Base-by-base conservation (phyloP, 768 basidiomycete species). In the Lentinula sp. region DNA sequence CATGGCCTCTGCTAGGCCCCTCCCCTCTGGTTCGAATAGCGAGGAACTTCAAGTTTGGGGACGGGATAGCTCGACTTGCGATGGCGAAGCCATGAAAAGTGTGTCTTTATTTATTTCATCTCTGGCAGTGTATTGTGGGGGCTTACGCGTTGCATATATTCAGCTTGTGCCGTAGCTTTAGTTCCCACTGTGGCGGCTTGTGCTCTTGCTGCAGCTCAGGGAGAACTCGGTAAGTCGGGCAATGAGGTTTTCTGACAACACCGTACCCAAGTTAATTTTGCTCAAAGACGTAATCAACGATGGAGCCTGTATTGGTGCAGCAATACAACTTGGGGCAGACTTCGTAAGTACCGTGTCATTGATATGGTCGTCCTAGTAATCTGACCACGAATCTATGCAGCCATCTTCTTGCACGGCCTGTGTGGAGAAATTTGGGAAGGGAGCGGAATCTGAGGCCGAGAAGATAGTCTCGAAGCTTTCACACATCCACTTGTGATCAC, bases 121-220 rank as follows among this genome's bases (percentile, higher is more conserved):
- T 28, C 20, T 42, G 13, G 8, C 4, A 57, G 6, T 28, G 28
- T 28, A 28, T 28, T 28, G 3, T 4, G 13, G 28, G 39, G 15
- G 28, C 56, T 57, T 3, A 57, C 42, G 33, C 9, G n/a, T 6
- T 15, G 42, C 3, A 6, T n/a, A 3, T 6, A 37, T 45, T 6
- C 23, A 57, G 56, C 41, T 28, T 57, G 56, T 57, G 56, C 56
- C 23, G 46, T 46, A 2, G 56, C 28, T 36, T 42, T 57, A 6
- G 56, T 15, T 42, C 56, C 56, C 5, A 57, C 39, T 32, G 56
- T 57, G 18, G 56, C 18, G 28, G 16, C 56, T 13, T 57, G 56
- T 57, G 56, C 42, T 5, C 18, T 57, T 18, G 56, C 56, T 35
- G 56, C 56, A 3, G 56, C 56, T 28, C 56, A 57, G 28, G 56